Conservation (phyloP, 164 flowering plant species). For the Malania oleifera region DNA sequence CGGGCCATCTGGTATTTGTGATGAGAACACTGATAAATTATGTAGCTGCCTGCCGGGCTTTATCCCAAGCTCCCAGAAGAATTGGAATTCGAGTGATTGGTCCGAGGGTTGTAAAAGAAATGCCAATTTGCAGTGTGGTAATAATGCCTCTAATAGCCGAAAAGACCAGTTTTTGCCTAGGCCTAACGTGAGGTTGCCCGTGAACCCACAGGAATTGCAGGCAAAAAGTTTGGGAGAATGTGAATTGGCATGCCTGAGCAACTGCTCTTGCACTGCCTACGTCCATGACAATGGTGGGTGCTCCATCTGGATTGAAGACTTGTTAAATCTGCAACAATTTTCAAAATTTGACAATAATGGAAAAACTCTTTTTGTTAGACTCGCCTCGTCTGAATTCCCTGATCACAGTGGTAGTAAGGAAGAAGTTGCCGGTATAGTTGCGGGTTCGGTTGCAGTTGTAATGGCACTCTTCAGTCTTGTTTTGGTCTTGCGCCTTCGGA, state of each 20-base stretch:
- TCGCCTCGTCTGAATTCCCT: not conserved
- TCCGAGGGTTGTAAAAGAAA: not conserved
- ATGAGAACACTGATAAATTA: too few relatives aligned
- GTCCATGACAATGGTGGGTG: slow-evolving; percentile 6
- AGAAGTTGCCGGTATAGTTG: not conserved
- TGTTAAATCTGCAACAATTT: not conserved
- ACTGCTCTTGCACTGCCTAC: slow-evolving; percentile 14
- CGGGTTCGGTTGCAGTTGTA: not conserved
- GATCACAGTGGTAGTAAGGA: not conserved
- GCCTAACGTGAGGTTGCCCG: not conserved
- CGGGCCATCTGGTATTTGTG: not conserved
- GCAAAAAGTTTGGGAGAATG: slow-evolving; percentile 1
- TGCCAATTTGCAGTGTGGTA: not conserved
- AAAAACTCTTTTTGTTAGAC: not conserved
- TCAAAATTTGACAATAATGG: not conserved
- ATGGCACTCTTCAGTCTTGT: not conserved
- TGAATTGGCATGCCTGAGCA: slow-evolving; percentile 5
- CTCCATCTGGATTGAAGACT: slow-evolving; percentile 7
- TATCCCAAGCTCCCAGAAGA: not conserved
- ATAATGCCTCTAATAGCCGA: too few relatives aligned
- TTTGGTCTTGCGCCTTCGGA: too few relatives aligned
- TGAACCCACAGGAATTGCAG: not conserved
- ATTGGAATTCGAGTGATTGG: not conserved
- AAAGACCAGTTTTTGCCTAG: slow-evolving; percentile 1
- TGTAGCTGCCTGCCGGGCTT: slow-evolving; percentile 3